Conservation (phyloP, 129 eudicot species). For the Pulicaria dysenterica region DNA sequence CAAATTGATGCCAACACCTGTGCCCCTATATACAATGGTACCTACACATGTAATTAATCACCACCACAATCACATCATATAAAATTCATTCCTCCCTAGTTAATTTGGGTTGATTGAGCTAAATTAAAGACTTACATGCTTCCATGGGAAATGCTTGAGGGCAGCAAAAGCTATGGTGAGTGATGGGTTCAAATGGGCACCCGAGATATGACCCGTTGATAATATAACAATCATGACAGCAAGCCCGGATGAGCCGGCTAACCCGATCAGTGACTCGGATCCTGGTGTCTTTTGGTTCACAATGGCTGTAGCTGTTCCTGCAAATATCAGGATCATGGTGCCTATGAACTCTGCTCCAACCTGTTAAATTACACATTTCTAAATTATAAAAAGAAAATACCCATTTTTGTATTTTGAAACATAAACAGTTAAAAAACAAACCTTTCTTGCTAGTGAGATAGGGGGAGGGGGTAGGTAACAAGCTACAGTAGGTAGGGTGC, state of each 20-base stretch:
- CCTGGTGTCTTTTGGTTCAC: constrained; percentile 91
- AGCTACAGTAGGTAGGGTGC: constrained; percentile 68
- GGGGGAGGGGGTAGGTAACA: constrained; percentile 86
- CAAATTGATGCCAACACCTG: constrained; percentile 76
- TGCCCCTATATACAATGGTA: constrained; percentile 82
- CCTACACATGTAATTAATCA: constrained; percentile 44
- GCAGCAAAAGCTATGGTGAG: constrained; percentile 92
- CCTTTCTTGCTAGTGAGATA: constrained; percentile 88
- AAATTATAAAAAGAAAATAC: background rate
- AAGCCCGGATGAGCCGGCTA: constrained; percentile 78
- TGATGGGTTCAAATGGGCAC: constrained; percentile 93
- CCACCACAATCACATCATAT: background rate
- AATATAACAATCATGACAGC: constrained; percentile 91
- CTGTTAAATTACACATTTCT: constrained; percentile 34
- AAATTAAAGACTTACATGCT: constrained; percentile 55
- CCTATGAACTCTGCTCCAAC: constrained; percentile 97
- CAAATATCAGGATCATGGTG: constrained; percentile 77
- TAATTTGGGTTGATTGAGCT: background rate
- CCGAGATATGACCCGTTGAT: constrained; percentile 92
- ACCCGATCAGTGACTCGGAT: constrained; percentile 72
- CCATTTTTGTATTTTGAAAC: background rate
- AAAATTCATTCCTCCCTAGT: too few species aligned
- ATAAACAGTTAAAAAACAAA: constrained; percentile 5
- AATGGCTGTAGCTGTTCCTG: constrained; percentile 87
- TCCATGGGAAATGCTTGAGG: constrained; percentile 95